Conservation (phyloP, 176 grass and related monocot species). For the Ensete glaucum region DNA sequence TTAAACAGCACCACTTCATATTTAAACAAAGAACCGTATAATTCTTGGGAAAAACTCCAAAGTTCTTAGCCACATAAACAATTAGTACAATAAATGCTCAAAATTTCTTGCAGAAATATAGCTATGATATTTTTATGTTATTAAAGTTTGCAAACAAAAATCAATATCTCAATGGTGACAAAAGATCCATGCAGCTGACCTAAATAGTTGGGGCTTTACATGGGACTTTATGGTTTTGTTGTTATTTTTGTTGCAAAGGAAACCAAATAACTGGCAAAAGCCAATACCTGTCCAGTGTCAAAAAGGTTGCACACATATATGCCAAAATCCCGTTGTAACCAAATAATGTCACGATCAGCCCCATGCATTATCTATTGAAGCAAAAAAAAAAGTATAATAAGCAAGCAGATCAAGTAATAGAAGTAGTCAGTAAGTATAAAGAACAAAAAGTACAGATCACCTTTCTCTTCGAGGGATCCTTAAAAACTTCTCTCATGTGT, state of each 20-base stretch:
- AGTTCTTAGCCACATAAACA: not conserved
- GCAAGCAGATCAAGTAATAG: slow-evolving; percentile 15
- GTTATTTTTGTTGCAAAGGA: not conserved
- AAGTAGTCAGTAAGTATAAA: slow-evolving; percentile 18
- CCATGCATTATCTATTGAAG: slow-evolving; percentile 76
- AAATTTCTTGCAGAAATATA: no score
- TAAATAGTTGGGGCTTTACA: no score
- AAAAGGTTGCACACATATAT: slow-evolving; percentile 92
- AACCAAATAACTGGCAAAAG: not conserved
- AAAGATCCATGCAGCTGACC: no score
- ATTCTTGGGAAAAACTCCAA: not conserved
- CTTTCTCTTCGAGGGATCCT: slow-evolving; percentile 91
- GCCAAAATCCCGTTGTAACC: slow-evolving; percentile 86
- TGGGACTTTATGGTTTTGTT: not conserved
- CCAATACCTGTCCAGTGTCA: slow-evolving; percentile 82
- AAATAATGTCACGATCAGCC: slow-evolving; percentile 91
- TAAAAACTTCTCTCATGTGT: slow-evolving; percentile 66
- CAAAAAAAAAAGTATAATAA: slow-evolving; percentile 11
- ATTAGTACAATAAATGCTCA: no score
- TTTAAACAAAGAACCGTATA: not conserved
- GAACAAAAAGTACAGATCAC: slow-evolving; percentile 21
- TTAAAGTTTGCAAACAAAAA: no score
- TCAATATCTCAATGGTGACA: no score
- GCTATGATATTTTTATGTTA: no score
- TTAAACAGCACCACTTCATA: no score